Evolutionary conservation across 2,329 filamentous ascomycete species (phyloP).

Genomic region (Diatrype stigma): DNA sequence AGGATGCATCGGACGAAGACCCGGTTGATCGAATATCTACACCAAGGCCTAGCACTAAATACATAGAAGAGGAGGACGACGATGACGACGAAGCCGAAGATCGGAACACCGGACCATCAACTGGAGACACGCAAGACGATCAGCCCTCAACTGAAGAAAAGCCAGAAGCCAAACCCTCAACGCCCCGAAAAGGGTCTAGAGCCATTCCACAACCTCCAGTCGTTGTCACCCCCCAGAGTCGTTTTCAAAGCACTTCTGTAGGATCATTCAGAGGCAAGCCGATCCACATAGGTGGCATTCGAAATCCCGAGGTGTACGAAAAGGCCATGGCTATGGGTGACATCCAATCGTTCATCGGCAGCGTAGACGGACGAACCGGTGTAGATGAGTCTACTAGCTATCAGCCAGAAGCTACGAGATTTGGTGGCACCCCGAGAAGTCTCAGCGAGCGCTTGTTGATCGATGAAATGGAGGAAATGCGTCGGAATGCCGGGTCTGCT

Average conservation of each 20-base stretch:
- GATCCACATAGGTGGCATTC: conserved; percentile 49
- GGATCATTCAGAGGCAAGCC: conserved; percentile 53
- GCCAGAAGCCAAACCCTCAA: conserved; percentile 33
- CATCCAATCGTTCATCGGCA: conserved; percentile 49
- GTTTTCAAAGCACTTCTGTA: conserved; percentile 37
- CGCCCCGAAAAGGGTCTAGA: conserved; percentile 42
- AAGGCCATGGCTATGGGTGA: conserved; percentile 45
- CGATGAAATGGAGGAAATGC: conserved; percentile 38
- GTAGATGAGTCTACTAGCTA: conserved; percentile 45
- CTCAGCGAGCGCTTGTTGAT: conserved; percentile 46
- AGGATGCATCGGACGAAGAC: conserved; percentile 27
- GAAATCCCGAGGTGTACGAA: conserved; percentile 44
- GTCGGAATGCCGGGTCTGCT: conserved; percentile 3
- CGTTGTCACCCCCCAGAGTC: conserved; percentile 29
- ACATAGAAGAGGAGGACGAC: conserved; percentile 30
- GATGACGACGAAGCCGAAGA: conserved; percentile 27
- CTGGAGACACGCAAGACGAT: conserved; percentile 7
- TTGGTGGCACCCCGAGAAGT: conserved; percentile 42
- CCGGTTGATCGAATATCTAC: conserved; percentile 9
- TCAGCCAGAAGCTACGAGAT: conserved; percentile 33
- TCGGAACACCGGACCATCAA: conserved; percentile 10
- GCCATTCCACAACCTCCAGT: conserved; percentile 24
- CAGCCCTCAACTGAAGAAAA: conserved; percentile 2
- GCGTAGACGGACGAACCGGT: conserved; percentile 46
- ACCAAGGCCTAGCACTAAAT: conserved; percentile 22